These are phyloP conservation scores for Alternaria novae-zelandiae DNA, from an alignment of 2,329 filamentous ascomycete genomes.

Conservation along the genomic window DNA sequence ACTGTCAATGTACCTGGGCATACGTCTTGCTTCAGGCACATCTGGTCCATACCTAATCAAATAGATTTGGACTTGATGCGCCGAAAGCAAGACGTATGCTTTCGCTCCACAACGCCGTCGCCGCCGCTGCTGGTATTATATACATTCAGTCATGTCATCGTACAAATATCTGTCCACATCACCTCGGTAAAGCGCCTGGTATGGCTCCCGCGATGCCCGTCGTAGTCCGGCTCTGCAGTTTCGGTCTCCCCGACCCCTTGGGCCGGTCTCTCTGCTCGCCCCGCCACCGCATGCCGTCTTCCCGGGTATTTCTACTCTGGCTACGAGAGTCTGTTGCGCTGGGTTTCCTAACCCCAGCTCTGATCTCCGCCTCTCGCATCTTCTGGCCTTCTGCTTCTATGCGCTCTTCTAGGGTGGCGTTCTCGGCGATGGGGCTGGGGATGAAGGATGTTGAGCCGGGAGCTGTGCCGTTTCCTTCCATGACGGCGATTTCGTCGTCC, in stretches of 20 bases:
- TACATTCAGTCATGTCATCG: slow-evolving; percentile 5
- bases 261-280: slow-evolving; percentile 21
- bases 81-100: slow-evolving; percentile 2
- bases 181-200: slow-evolving; percentile 41
- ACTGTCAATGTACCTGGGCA: not conserved
- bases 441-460: slow-evolving; percentile 11
- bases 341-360: slow-evolving; percentile 37
- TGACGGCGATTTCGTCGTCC: slow-evolving; percentile 19
- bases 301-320: slow-evolving; percentile 12
- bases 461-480: slow-evolving; percentile 15
- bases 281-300: slow-evolving; percentile 37
- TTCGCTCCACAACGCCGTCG: not conserved
- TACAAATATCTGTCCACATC: slow-evolving; percentile 3
- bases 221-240: slow-evolving; percentile 15
- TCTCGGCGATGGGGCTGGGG: slow-evolving; percentile 12
- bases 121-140: not conserved
- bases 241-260: slow-evolving; percentile 16
- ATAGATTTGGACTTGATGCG: not conserved
- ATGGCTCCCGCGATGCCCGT: slow-evolving; percentile 36
- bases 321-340: not conserved
- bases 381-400: slow-evolving; percentile 47
- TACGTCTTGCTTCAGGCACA: not conserved
- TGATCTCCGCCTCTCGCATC: slow-evolving; percentile 45
- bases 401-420: slow-evolving; percentile 37
- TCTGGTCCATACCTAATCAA: not conserved